These are phyloP conservation scores for Lotmaria passim DNA, from an alignment of 208 protist genomes.

Conservation along the genomic window DNA sequence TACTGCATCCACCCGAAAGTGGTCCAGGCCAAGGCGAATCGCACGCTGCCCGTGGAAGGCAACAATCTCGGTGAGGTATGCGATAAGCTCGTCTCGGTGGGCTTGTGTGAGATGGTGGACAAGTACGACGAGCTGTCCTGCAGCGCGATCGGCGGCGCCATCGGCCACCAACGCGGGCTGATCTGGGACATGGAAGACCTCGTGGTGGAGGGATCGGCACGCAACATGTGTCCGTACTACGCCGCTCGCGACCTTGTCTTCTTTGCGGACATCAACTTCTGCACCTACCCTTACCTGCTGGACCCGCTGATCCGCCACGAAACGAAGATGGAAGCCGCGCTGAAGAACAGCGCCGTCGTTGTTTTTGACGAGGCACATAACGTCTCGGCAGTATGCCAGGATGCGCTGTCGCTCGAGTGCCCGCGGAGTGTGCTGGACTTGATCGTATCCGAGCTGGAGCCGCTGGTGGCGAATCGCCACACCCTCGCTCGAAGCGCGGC, in stretches of 20 bases:
- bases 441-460: constrained; percentile 57
- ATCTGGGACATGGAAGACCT: constrained; percentile 95
- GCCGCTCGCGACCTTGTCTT: constrained; percentile 80
- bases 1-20: constrained; percentile 93
- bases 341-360: constrained; percentile 85
- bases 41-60: constrained; percentile 61
- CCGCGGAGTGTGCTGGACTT: constrained; percentile 37
- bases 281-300: constrained; percentile 98
- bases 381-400: constrained; percentile 76
- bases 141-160: constrained; percentile 47
- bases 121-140: constrained; percentile 60
- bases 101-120: constrained; percentile 68
- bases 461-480: constrained; percentile 36
- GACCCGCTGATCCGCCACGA: constrained; percentile 92
- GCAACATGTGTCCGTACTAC: constrained; percentile 95
- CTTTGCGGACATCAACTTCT: constrained; percentile 93
- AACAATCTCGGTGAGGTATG: constrained; percentile 89
- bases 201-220: constrained; percentile 61
- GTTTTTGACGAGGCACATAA: constrained; percentile 98
- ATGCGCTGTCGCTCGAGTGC: constrained; percentile 63
- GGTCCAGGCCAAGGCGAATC: constrained; percentile 45
- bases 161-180: constrained; percentile 34
- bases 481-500: constrained; percentile 10
- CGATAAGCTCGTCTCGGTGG: constrained; percentile 79
- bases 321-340: constrained; percentile 74